Evolutionary conservation across 1,284 basidiomycete genomes (phyloP).

Genomic region (Cutaneotrichosporon sp.): DNA sequence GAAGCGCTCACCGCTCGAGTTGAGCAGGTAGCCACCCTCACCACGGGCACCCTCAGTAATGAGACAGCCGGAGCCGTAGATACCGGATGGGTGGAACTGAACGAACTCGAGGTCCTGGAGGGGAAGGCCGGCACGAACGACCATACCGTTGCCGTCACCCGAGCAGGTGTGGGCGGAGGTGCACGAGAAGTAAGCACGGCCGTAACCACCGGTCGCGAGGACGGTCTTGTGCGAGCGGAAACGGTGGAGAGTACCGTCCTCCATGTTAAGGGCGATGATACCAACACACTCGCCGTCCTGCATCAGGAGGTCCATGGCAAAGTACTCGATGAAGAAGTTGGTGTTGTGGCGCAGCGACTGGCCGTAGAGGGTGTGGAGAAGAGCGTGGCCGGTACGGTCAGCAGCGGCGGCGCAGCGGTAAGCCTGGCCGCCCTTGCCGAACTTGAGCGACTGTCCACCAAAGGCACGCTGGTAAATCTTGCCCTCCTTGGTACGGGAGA

Average conservation of each 20-base stretch:
- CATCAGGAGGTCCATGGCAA: slow-evolving; percentile 98
- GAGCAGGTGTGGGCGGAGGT: slow-evolving; percentile 99
- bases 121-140: slow-evolving; percentile 90
- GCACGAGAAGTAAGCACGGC: slow-evolving; percentile 97
- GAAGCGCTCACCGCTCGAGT: slow-evolving; percentile 98
- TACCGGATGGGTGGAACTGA: slow-evolving; percentile 99
- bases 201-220: slow-evolving; percentile 96
- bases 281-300: slow-evolving; percentile 98
- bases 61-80: slow-evolving; percentile 98
- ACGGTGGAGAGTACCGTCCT: slow-evolving; percentile 97
- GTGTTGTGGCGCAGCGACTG: slow-evolving; percentile 99
- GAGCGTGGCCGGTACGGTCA: slow-evolving; percentile 96
- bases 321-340: slow-evolving; percentile 99
- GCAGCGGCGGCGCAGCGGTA: slow-evolving; percentile 99
- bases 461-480: slow-evolving; percentile 99
- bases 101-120: slow-evolving; percentile 98
- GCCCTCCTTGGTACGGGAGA: slow-evolving; percentile 97
- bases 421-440: slow-evolving; percentile 96
- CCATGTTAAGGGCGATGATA: slow-evolving; percentile 98
- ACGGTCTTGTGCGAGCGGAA: slow-evolving; percentile 99
- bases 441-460: slow-evolving; percentile 96
- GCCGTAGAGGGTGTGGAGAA: slow-evolving; percentile 97
- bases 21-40: slow-evolving; percentile 97
- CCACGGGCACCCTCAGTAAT: slow-evolving; percentile 98
- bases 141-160: slow-evolving; percentile 99